Conservation (phyloP, 1,284 basidiomycete genomes). For the Paramarasmius palmivorus region DNA sequence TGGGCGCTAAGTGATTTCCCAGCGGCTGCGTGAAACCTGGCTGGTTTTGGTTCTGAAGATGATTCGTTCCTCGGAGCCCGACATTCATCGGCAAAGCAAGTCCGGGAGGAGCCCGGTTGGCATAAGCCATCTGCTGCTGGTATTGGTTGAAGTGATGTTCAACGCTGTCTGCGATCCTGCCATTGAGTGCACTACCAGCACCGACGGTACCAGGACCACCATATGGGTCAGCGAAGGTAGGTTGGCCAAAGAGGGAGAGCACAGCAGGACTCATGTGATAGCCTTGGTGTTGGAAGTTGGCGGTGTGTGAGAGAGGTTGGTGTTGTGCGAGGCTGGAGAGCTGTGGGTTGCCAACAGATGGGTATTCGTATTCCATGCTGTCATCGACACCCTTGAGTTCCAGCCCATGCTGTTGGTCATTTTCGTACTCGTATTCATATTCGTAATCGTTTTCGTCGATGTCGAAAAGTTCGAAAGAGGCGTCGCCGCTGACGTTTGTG, state of each 20-base stretch:
- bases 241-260: conserved; percentile 19
- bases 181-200: conserved; percentile 27
- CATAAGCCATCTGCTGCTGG: conserved; percentile 2
- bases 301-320: conserved; percentile 22
- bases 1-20: neutral
- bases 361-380: conserved; percentile 20
- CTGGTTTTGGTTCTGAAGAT: too few species aligned
- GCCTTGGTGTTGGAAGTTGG: conserved; percentile 29
- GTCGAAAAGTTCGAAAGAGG: conserved; percentile 63
- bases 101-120: neutral
- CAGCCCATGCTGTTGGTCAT: conserved; percentile 28
- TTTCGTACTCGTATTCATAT: conserved; percentile 34
- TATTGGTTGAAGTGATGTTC: conserved; percentile 38
- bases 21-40: too few species aligned
- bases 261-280: conserved; percentile 42
- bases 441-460: conserved; percentile 71
- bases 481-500: conserved; percentile 25
- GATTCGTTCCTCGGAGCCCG: neutral
- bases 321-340: conserved; percentile 15
- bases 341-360: conserved; percentile 9
- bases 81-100: neutral
- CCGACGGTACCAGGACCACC: conserved; percentile 17
- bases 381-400: conserved; percentile 12
- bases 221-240: conserved; percentile 36
- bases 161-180: conserved; percentile 35